Evolutionary conservation across 257 asterid genomes (phyloP), one percentile per base, ranked within the genome.

Genomic region (Jacaranda copaia): DNA sequence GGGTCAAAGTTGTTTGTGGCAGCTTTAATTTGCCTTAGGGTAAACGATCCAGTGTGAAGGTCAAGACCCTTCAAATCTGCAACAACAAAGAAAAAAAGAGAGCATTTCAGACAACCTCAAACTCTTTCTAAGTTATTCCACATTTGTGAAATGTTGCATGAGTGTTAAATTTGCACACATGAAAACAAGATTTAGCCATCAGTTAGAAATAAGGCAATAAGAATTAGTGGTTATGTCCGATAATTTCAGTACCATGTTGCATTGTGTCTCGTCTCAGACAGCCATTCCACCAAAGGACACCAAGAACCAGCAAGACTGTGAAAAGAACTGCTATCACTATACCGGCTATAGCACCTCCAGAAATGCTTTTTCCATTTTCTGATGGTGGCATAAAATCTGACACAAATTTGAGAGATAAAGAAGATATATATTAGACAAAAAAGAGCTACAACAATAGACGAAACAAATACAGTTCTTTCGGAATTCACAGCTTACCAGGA

Each of bases 271-370:
- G 72, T 63, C 18, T 68, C 19, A 84, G 46, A 68, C 87, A 88
- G 42, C 89, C 86, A 68, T 68, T 87, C 96, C 96, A 85, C 97
- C 97, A 88, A 75, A 88, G 84, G 76, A 89, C 9, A 35, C 67
- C 86, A 32, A 87, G 35, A 75, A 85, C 61, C 65, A 85, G 68
- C 13, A 78, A 52, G 63, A 78, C 75, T 36, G 60, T 32, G 66
- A 78, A 80, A 64, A 88, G 75, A 61, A 48, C 86, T 62, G 82
- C 96, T 6, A 88, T 6, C 8, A 81, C 87, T 73, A 88, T 85
- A 74, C 92, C 97, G 65, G 43, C 87, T 42, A 88, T 58, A 45
- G 86, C 89, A 55, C 90, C 89, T 5, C 61, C 68, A 3, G 96
- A 75, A 15, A 91, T 48, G 76, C 82, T 43, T 12, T 60, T 85